These are phyloP conservation scores for Thermothielavioides terrestris DNA, from an alignment of 495 filamentous ascomycete genomes.

Conservation along the genomic window DNA sequence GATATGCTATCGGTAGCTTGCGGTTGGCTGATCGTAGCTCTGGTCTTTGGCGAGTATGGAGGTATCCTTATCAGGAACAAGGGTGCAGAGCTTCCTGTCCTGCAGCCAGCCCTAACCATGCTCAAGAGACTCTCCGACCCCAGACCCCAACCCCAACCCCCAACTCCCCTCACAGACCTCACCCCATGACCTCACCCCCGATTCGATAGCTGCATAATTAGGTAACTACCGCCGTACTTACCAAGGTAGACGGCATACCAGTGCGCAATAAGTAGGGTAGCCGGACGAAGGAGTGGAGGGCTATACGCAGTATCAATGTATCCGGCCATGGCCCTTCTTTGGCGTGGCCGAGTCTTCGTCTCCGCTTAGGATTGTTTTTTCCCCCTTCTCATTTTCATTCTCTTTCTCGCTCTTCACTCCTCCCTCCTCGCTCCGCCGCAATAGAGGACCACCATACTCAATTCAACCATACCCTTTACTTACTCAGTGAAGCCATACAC, in stretches of 20 bases:
- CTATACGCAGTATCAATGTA: neutral
- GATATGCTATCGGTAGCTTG: neutral
- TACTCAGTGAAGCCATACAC: too few relatives aligned
- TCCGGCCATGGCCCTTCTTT: neutral
- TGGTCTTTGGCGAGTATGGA: too few relatives aligned
- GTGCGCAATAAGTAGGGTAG: slow-evolving; percentile 2
- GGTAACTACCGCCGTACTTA: neutral
- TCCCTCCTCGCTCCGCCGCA: too few relatives aligned
- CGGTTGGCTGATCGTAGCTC: slow-evolving; percentile 5
- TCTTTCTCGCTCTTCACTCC: neutral
- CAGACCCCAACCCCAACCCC: too few relatives aligned
- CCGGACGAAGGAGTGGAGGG: neutral
- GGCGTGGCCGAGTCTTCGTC: neutral
- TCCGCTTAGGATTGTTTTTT: neutral
- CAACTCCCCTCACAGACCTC: too few relatives aligned
- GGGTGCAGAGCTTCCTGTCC: neutral
- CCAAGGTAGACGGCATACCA: neutral
- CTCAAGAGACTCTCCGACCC: too few relatives aligned
- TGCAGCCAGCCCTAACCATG: neutral
- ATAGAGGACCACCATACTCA: too few relatives aligned
- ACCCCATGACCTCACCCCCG: too few relatives aligned
- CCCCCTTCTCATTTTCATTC: neutral
- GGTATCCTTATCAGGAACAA: neutral
- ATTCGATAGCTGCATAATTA: neutral
- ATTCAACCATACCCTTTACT: too few relatives aligned